Evolutionary conservation across 202 grass and related monocot species (phyloP), one percentile per base, ranked within the genome.

Genomic region (Carex arenaria): DNA sequence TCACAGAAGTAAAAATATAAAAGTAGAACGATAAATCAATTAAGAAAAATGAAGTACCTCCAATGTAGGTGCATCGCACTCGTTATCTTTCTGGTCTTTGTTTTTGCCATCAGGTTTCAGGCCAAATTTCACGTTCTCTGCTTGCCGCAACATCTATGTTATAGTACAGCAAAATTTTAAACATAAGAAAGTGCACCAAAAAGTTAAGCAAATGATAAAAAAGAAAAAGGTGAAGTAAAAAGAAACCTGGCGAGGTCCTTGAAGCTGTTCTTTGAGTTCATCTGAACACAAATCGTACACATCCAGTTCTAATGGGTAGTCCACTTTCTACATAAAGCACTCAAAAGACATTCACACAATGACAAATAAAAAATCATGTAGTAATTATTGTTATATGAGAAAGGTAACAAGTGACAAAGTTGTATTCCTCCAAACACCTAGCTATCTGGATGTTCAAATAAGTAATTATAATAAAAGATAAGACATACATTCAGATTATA

Each of bases 211-310:
- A 89, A 54, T 75, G 10, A 78, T 74, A 74, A 51, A 79, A 69
- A 38, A 86, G 17, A 43, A 42, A 65, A 19, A 78, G 8, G 43
- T 9, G 31, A 55, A 60, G 12, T 19, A 31, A n/a, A 52, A 19
- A 40, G 4, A 49, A 82, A 99, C 97, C 97, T 99, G 93, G 60
- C 97, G 91, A 89, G 97, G 97, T 80, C 79, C 81, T 86, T 96
- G 90, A 78, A 99, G 97, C 65, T 92, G 93, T 88, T 92, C 88
- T 82, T 91, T 89, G 80, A 96, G 91, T 83, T 96, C 97, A 92
- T 99, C 93, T 31, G 97, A 96, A 84, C 97, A 99, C 8, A 99
- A 93, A 19, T 99, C 97, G 47, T 99, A 99, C 62, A 96, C 97
- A 92, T 99, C 97, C 28, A 99, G 86, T 87, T 99, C 93, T 87